Evolutionary conservation across 768 basidiomycete genomes (phyloP).

Genomic region (Pleurotus tuoliensis): DNA sequence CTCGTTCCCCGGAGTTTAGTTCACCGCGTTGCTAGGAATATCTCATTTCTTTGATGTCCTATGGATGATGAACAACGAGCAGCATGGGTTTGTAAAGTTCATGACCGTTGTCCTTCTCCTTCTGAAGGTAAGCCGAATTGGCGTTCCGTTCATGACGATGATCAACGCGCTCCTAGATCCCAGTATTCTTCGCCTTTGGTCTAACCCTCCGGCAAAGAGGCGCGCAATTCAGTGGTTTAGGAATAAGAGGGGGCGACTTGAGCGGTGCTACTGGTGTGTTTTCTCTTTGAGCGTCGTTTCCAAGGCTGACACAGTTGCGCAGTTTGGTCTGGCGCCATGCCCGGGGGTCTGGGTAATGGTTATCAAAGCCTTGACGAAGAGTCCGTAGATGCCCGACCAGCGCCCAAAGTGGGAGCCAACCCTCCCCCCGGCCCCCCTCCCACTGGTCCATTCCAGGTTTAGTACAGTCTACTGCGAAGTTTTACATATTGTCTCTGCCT

Average conservation of each 20-base stretch:
- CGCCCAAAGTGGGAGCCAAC: constrained; percentile 21
- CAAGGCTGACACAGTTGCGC: constrained; percentile 7
- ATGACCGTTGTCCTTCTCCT: constrained; percentile 52
- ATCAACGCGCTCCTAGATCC: constrained; percentile 37
- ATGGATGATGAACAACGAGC: constrained; percentile 58
- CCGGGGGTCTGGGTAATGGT: constrained; percentile 58
- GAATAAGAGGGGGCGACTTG: constrained; percentile 41
- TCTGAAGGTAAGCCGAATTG: constrained; percentile 43
- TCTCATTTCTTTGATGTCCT: constrained; percentile 69
- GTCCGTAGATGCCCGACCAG: constrained; percentile 19
- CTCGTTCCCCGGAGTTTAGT: constrained; percentile 33
- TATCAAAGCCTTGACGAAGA: constrained; percentile 65
- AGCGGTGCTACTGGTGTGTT: constrained; percentile 52
- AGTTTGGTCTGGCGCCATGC: constrained; percentile 70
- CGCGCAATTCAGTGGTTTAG: constrained; percentile 47
- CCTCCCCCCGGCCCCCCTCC: constrained; percentile 15
- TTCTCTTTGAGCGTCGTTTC: background rate
- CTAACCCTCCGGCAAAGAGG: constrained; percentile 56
- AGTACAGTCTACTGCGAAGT: background rate
- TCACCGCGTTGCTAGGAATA: constrained; percentile 55
- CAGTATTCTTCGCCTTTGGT: constrained; percentile 51
- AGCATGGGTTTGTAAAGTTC: constrained; percentile 51
- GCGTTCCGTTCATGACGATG: background rate
- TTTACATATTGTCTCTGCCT: no score
- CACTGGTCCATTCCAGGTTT: background rate